Evolutionary conservation across 345 rosid genomes (phyloP).

Genomic region (Citrus unshiu): DNA sequence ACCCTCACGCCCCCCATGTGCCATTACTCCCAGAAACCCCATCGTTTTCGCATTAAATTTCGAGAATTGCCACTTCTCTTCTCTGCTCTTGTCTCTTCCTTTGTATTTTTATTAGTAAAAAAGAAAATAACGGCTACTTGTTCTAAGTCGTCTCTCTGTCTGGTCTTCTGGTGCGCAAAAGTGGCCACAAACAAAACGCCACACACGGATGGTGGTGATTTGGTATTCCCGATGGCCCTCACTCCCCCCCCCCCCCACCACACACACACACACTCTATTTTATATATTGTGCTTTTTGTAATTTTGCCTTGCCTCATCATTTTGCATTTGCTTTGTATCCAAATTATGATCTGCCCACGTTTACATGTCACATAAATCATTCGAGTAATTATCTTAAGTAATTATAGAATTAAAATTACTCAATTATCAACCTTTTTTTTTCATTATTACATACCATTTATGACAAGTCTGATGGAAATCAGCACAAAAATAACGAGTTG

Average conservation of each 20-base stretch:
- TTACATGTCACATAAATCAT: background rate
- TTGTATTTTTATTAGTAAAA: background rate
- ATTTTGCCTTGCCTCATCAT: background rate
- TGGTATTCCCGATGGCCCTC: constrained; percentile 10
- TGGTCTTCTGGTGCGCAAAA: too few relatives aligned
- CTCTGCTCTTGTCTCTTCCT: background rate
- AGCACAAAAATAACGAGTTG: too few relatives aligned
- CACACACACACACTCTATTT: too few relatives aligned
- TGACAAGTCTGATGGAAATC: too few relatives aligned
- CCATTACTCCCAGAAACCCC: background rate
- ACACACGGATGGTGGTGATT: constrained; percentile 14
- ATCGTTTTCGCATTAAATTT: constrained; percentile 3
- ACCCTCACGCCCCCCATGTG: constrained; percentile 23
- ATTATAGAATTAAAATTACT: too few relatives aligned
- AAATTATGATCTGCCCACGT: constrained; percentile 31
- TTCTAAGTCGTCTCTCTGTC: too few relatives aligned
- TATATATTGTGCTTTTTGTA: background rate
- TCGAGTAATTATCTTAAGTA: background rate
- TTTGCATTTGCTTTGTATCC: background rate
- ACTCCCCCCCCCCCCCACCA: too few relatives aligned
- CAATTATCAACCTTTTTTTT: too few relatives aligned
- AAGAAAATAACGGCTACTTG: background rate
- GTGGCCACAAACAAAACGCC: background rate
- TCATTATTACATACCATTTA: too few relatives aligned
- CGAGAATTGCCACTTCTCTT: constrained; percentile 18